Base-by-base conservation (phyloP, 352 stramenopile genomes). In the Poterioochromonas sp. region DNA sequence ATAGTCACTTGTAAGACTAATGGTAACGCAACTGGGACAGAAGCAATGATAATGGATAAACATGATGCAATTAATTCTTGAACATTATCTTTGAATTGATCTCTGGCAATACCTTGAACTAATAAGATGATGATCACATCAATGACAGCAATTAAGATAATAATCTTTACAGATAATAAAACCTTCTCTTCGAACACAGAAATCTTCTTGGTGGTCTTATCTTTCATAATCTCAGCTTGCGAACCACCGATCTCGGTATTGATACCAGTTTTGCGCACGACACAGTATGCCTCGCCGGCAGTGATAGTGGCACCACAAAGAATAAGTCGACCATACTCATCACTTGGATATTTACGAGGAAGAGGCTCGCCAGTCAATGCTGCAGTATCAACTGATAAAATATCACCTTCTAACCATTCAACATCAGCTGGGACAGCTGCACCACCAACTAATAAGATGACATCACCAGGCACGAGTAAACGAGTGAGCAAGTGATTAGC, bases 241-340 rank as follows among this genome's bases (percentile, higher is more conserved):
- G 84, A 84, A 54, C 80, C 71, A 37, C 85, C 84, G 58, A 88
- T 88, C 62, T 89, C 85, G 5, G 85, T 89, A 49, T 85, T 82
- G 18, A 65, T 76, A 49, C 84, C 85, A 0, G 83, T 89, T 37
- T 37, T 47, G 0, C 80, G 32, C 18, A 87, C 83, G 43, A 81
- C 65, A 32, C 76, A 82, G 64, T 89, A 86, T 64, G 82, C 87
- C 62, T 89, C 84, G n/a, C 85, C 84, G 35, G 77, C 77, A 1
- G 77, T 60, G 20, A 88, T 76, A 2, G 83, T 87, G 20, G 77
- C 81, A 41, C 84, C 84, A 32, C 73, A 79, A 35, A 87, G 62
- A 63, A 87, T 84, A 2, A 78, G 60, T 69, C 83, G 73, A 26
- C 84, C 82, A 73, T 86, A 79, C 32, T 71, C 41, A 37, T 85